Conservation (phyloP, 148 eudicot species). For the Drosera capensis region DNA sequence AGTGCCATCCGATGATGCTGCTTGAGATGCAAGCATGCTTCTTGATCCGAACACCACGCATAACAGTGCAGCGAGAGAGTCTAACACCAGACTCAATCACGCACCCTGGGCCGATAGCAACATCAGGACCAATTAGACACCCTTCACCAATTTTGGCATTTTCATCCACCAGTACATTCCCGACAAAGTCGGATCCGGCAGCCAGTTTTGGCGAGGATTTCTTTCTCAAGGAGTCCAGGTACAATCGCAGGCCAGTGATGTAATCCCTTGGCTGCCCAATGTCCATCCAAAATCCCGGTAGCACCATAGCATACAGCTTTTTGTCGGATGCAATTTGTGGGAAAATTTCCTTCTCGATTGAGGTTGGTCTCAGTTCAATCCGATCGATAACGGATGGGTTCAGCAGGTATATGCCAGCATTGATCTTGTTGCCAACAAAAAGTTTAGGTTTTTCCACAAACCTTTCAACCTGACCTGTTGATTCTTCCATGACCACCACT, state of each 20-base stretch:
- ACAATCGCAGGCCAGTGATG: slow-evolving; percentile 77
- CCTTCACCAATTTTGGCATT: slow-evolving; percentile 79
- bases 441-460: slow-evolving; percentile 88
- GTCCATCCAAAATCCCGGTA: slow-evolving; percentile 98
- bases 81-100: slow-evolving; percentile 82
- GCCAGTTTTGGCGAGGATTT: slow-evolving; percentile 42
- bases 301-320: slow-evolving; percentile 62
- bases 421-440: slow-evolving; percentile 92
- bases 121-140: slow-evolving; percentile 90
- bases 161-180: slow-evolving; percentile 74
- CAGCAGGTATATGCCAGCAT: slow-evolving; percentile 79
- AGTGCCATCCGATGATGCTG: slow-evolving; percentile 93
- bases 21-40: slow-evolving; percentile 67
- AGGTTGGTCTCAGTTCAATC: slow-evolving; percentile 68
- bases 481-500: slow-evolving; percentile 79
- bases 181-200: slow-evolving; percentile 47
- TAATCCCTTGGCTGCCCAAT: slow-evolving; percentile 90
- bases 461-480: slow-evolving; percentile 67
- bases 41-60: slow-evolving; percentile 83
- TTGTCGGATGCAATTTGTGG: slow-evolving; percentile 64
- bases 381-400: slow-evolving; percentile 75
- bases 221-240: slow-evolving; percentile 70
- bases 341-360: slow-evolving; percentile 84
- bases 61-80: slow-evolving; percentile 75
- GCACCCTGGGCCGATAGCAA: slow-evolving; percentile 87